These are phyloP conservation scores for Rhodotorula sp. DNA, from an alignment of 1,284 basidiomycete genomes.

Conservation along the genomic window DNA sequence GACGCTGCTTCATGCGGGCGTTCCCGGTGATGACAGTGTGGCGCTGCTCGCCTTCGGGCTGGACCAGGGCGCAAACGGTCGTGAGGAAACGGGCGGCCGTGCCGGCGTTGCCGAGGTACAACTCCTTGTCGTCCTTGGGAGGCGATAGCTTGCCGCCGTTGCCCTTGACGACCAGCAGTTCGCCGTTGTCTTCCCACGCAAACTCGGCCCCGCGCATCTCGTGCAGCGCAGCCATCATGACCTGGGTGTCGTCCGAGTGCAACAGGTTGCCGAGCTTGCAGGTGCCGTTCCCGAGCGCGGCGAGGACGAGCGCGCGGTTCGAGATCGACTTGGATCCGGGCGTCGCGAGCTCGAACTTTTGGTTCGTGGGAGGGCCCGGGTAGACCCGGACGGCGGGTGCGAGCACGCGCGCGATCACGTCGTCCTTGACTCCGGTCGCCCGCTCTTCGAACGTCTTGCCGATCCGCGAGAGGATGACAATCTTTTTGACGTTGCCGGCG, in stretches of 20 bases:
- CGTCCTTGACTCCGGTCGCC: constrained; percentile 80
- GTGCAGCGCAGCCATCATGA: constrained; percentile 93
- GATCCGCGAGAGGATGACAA: constrained; percentile 86
- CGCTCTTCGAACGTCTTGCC: constrained; percentile 90
- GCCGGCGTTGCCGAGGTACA: constrained; percentile 96
- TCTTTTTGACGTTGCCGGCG: constrained; percentile 79
- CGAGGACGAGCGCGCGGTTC: constrained; percentile 90
- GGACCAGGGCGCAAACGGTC: constrained; percentile 84
- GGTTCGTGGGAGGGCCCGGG: constrained; percentile 62
- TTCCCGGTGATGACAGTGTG: constrained; percentile 90
- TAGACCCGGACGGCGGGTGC: constrained; percentile 73
- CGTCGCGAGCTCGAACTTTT: constrained; percentile 79
- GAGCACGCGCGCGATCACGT: constrained; percentile 74
- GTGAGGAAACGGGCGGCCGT: constrained; percentile 98
- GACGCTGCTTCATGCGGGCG: constrained; percentile 96
- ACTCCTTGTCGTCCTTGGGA: constrained; percentile 74
- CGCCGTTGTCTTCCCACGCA: constrained; percentile 88
- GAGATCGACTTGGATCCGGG: constrained; percentile 97
- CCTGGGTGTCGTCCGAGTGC: constrained; percentile 97
- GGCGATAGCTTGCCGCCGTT: constrained; percentile 76
- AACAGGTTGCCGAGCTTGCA: constrained; percentile 86
- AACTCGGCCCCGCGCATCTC: constrained; percentile 89
- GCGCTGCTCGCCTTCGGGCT: constrained; percentile 49
- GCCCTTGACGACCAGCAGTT: constrained; percentile 88
- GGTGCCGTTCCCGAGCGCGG: constrained; percentile 84